Conservation (phyloP, 192 early-diverging fungal species). For the Coemansia sp. region DNA sequence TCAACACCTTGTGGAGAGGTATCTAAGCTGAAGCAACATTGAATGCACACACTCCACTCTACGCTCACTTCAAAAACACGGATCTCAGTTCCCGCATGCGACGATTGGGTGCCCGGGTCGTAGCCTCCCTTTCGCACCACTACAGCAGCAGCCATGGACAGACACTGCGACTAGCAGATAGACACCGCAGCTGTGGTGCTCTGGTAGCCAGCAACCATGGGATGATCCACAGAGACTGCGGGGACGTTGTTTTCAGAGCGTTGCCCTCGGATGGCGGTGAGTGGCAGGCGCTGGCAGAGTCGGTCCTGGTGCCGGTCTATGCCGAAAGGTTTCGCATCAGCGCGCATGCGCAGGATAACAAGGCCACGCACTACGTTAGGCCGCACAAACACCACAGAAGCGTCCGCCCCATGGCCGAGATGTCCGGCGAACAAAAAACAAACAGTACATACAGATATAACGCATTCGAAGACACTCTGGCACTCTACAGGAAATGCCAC, state of each 20-base stretch:
- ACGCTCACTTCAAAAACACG: not conserved
- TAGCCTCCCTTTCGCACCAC: not conserved
- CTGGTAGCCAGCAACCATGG: not conserved
- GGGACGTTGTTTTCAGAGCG: not conserved
- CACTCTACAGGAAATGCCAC: not conserved
- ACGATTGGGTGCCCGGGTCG: conserved; percentile 1
- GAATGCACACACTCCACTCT: not conserved
- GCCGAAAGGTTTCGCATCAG: not conserved
- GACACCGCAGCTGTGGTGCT: not conserved
- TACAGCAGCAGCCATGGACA: not conserved
- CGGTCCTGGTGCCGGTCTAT: not conserved
- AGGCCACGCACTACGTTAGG: not conserved
- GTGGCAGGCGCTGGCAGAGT: not conserved
- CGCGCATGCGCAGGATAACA: not conserved
- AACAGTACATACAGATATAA: not conserved
- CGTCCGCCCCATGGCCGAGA: not conserved
- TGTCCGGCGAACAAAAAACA: not conserved
- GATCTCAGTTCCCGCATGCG: conserved; percentile 1
- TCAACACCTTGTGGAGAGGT: too few species aligned
- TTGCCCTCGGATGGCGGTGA: not conserved
- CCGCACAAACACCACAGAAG: not conserved
- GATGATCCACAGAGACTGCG: not conserved
- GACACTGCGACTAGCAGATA: not conserved
- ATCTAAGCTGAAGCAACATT: not conserved
- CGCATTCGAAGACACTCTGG: not conserved